Conservation (phyloP, 441 rosid genomes). For the Euphorbia corollata region DNA sequence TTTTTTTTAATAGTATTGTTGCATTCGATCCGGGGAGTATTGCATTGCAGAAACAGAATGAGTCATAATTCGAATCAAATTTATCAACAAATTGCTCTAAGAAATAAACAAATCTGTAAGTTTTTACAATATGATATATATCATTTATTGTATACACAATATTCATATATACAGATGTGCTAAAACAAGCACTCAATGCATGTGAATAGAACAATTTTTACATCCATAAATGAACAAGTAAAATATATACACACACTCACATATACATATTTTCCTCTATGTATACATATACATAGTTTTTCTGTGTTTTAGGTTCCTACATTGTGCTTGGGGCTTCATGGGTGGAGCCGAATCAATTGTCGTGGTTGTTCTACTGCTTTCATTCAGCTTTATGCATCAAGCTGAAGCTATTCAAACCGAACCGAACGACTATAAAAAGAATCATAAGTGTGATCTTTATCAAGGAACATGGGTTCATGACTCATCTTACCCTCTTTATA, state of each 20-base stretch:
- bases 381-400: background rate
- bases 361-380: background rate
- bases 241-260: background rate
- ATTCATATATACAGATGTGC: too few species aligned
- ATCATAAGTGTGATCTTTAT: slow-evolving; percentile 11
- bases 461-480: slow-evolving; percentile 21
- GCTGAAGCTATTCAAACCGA: slow-evolving; percentile 1
- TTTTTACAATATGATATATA: too few species aligned
- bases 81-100: too few species aligned
- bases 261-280: background rate
- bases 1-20: too few species aligned
- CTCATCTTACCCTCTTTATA: slow-evolving; percentile 15
- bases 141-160: too few species aligned
- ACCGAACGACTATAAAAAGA: background rate
- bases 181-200: background rate
- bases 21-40: too few species aligned
- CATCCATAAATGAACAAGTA: background rate
- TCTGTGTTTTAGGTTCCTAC: background rate
- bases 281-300: background rate
- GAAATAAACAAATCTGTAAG: too few species aligned
- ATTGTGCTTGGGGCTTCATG: background rate
- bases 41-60: too few species aligned
- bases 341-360: background rate
- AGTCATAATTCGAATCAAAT: too few species aligned
- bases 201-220: background rate